Base-by-base conservation (phyloP, 2,329 filamentous ascomycete genomes). In the Tolypocladium album region DNA sequence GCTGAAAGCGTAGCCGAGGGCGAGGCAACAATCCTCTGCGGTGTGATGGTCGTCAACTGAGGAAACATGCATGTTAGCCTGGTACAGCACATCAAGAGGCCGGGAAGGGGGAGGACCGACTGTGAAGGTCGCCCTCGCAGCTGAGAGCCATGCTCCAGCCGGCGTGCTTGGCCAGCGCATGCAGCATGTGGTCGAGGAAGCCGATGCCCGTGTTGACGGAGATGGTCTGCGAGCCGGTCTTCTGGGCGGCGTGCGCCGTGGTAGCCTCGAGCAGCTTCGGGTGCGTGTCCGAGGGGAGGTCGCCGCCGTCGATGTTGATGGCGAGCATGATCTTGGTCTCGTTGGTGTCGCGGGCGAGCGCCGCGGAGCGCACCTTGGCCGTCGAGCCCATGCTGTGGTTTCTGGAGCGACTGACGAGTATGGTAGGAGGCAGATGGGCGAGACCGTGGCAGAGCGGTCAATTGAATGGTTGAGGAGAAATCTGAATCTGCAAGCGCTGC, bases 11-110 rank as follows among this genome's bases (percentile, higher is more conserved):
- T 82, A 80, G 56, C 94, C 94, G 27, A 99, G 85, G 17, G 93
- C 91, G 65, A 99, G 88, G 77, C 90, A 97, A 61, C 90, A 88
- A 73, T 99, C 94, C 80, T 99, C 94, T 64, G 92, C 89, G 11
- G 93, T 97, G 83, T 99, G 94, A 78, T 99, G 94, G 81, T 97
- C 94, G 78, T 99, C 94, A 74, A 99, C 92, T 93, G 63, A 38
- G 20, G 42, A 38, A 13, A 34, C 8, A 38, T 20, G 22, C 43
- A 40, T 1, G 40, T 50, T 13, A 40, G 20, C 43, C 22, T 15
- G 43, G 9, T 15, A 24, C 36, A 34, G 56, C 24, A 24, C 8
- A 42, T 57, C 45, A 40, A 40, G 60, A 15, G 43, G n/a, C 11
- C 43, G 43, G 43, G 43, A 13, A 4, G 15, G 36, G 22, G 38